Evolutionary conservation across 768 basidiomycete species (phyloP).

Genomic region (Suillus tomentosus): DNA sequence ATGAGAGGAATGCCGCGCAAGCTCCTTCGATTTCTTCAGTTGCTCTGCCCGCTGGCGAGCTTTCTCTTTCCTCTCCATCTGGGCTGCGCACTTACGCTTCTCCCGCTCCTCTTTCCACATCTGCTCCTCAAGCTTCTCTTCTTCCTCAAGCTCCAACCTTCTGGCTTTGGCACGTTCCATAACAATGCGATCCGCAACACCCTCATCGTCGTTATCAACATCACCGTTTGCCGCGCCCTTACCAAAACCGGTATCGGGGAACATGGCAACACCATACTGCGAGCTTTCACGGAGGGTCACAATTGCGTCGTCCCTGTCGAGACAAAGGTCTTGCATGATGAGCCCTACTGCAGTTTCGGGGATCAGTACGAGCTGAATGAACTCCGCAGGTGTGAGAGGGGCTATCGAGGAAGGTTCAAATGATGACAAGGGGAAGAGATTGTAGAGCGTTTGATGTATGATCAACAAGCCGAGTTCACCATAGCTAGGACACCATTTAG

Average conservation of each 20-base stretch:
- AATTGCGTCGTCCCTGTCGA: constrained; percentile 51
- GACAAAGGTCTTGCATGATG: constrained; percentile 73
- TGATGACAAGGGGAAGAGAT: constrained; percentile 66
- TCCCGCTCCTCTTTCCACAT: constrained; percentile 27
- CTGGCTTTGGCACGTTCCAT: constrained; percentile 45
- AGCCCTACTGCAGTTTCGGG: constrained; percentile 84
- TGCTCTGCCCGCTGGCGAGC: constrained; percentile 25
- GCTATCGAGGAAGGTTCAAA: constrained; percentile 54
- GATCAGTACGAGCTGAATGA: constrained; percentile 82
- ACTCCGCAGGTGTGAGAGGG: constrained; percentile 74
- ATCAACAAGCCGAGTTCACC: constrained; percentile 84
- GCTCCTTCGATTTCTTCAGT: constrained; percentile 3
- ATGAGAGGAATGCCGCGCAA: not conserved
- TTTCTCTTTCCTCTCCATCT: constrained; percentile 22
- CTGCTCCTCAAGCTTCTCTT: constrained; percentile 38
- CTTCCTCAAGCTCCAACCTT: constrained; percentile 42
- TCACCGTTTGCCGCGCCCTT: constrained; percentile 33
- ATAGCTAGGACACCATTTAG: constrained; percentile 52
- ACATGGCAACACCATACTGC: constrained; percentile 84
- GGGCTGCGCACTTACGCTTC: constrained; percentile 25
- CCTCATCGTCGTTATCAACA: constrained; percentile 36
- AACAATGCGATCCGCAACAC: constrained; percentile 42
- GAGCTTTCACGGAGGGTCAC: constrained; percentile 72
- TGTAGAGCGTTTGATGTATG: constrained; percentile 74
- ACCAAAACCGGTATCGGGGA: constrained; percentile 52